These are phyloP conservation scores for Metschnikowia lochheadii DNA, from an alignment of 805 yeast genomes.

Conservation along the genomic window DNA sequence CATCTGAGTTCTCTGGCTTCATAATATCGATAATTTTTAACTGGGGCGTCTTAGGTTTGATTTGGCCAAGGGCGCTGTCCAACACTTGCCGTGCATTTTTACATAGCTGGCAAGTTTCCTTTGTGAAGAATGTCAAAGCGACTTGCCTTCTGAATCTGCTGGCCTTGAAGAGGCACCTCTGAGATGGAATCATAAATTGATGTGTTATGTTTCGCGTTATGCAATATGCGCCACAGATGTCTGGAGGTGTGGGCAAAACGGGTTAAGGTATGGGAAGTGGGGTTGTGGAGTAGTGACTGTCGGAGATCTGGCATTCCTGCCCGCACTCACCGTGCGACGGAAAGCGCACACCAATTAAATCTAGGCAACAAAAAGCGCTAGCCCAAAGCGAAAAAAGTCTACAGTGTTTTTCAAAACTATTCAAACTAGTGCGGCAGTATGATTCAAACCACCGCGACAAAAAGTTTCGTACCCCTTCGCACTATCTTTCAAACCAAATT, in stretches of 20 bases:
- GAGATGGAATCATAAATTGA: conserved; percentile 6
- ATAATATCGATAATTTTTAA: conserved; percentile 54
- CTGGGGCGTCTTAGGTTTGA: conserved; percentile 23
- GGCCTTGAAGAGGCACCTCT: conserved; percentile 3
- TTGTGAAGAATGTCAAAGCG: conserved; percentile 58
- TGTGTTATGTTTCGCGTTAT: neutral
- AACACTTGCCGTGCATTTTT: conserved; percentile 57
- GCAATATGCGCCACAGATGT: neutral
- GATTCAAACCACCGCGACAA: too few species aligned
- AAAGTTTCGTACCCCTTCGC: too few species aligned
- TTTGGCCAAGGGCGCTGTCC: conserved; percentile 35
- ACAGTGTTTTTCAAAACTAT: too few species aligned
- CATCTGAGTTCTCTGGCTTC: conserved; percentile 51
- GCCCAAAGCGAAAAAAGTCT: neutral
- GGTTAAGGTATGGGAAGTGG: neutral
- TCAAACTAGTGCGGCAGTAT: too few species aligned
- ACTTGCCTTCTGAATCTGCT: conserved; percentile 5
- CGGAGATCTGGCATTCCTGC: neutral
- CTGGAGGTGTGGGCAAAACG: neutral
- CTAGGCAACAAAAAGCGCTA: neutral
- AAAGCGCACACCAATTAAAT: neutral
- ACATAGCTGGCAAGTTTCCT: conserved; percentile 66
- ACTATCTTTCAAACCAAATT: too few species aligned
- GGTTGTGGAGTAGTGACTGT: neutral
- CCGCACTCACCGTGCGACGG: neutral